phyloP scores from a whole-genome alignment of 495 filamentous ascomycete species.

The Talaromyces proteolyticus region DNA sequence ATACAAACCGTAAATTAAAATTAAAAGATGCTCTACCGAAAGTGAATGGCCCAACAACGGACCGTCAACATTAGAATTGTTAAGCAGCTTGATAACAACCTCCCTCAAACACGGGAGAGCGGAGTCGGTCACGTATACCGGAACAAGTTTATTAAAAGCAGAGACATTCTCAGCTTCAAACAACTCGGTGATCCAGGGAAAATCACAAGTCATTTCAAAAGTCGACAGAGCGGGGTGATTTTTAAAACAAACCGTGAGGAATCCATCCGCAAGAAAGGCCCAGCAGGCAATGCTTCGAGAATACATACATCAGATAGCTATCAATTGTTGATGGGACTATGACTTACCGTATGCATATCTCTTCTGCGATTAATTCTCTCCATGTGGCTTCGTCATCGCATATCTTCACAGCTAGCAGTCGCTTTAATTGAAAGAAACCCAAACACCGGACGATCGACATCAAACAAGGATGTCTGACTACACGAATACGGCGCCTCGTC shows the following conservation, averaged over 20 bases:
- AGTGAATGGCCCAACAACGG: constrained; percentile 21
- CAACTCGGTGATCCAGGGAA: constrained; percentile 28
- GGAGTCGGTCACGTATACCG: constrained; percentile 1
- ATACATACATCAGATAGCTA: background rate
- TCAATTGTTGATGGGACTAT: background rate
- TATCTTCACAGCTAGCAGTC: constrained; percentile 9
- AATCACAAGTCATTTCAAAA: constrained; percentile 31
- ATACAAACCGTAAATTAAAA: constrained; percentile 30
- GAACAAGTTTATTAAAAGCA: constrained; percentile 19
- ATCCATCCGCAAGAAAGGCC: constrained; percentile 32
- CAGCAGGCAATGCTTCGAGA: constrained; percentile 24
- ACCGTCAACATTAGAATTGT: constrained; percentile 8
- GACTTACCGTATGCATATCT: constrained; percentile 26
- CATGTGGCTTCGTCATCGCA: constrained; percentile 19
- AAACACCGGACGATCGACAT: constrained; percentile 28
- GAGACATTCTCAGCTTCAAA: constrained; percentile 30
- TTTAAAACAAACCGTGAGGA: constrained; percentile 34
- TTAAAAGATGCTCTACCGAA: constrained; percentile 27
- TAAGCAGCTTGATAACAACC: constrained; percentile 19
- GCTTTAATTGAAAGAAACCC: constrained; percentile 24
- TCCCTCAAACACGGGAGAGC: constrained; percentile 21
- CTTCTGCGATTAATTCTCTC: constrained; percentile 23
- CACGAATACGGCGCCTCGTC: constrained; percentile 30
- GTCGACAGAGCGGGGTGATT: constrained; percentile 27
- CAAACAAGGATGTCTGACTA: constrained; percentile 30